Evolutionary conservation across 2,329 filamentous ascomycete species (phyloP).

Genomic region (Fusarium devonianum): DNA sequence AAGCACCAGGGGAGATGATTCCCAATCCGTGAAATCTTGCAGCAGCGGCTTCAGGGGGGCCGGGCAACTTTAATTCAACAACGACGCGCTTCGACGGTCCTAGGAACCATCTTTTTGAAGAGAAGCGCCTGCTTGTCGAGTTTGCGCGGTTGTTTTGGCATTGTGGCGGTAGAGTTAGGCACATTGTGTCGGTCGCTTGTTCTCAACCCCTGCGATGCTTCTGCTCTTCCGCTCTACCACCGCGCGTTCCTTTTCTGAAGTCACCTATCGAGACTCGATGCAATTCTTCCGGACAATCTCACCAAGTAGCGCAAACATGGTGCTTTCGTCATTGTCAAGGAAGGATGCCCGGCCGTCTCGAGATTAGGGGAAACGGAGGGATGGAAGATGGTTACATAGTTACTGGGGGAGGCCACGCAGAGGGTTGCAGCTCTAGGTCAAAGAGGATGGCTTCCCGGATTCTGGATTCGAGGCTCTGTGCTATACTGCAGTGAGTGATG

Average conservation of each 20-base stretch:
- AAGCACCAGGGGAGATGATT: constrained; percentile 17
- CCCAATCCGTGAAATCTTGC: constrained; percentile 33
- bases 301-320: no score
- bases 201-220: not conserved
- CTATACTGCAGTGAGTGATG: not conserved
- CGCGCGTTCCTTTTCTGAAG: no score
- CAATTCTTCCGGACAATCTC: no score
- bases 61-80: constrained; percentile 33
- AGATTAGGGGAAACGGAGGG: constrained; percentile 5
- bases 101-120: not conserved
- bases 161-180: not conserved
- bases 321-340: constrained; percentile 15
- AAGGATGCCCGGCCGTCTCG: not conserved
- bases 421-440: constrained; percentile 48
- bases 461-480: not conserved
- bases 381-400: not conserved
- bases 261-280: no score
- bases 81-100: not conserved
- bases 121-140: not conserved
- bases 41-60: constrained; percentile 24
- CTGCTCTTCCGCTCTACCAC: no score
- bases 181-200: not conserved
- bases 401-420: constrained; percentile 87
- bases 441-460: not conserved
- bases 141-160: not conserved